These are phyloP conservation scores for Boletus albobrunnescens DNA, from an alignment of 1,284 basidiomycete genomes.

Conservation along the genomic window DNA sequence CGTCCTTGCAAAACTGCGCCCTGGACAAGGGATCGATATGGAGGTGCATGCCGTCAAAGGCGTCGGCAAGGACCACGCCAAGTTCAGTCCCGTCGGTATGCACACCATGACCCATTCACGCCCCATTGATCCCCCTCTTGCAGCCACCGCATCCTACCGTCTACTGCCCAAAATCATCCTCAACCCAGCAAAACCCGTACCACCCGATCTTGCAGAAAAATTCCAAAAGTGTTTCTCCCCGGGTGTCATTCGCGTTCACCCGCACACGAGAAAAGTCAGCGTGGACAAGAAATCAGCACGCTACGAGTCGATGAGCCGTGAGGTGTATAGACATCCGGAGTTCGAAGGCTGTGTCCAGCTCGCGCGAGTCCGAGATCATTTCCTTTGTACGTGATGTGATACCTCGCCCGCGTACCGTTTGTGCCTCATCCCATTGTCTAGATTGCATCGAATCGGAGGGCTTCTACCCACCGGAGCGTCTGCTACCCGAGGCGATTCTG, in stretches of 20 bases:
- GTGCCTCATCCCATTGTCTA: constrained; percentile 31
- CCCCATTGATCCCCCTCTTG: background rate
- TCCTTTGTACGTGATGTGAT: constrained; percentile 77
- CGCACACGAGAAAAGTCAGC: constrained; percentile 50
- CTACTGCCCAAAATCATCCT: constrained; percentile 87
- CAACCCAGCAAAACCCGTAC: constrained; percentile 56
- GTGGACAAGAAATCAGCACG: constrained; percentile 67
- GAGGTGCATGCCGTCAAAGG: constrained; percentile 94
- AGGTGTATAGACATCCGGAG: constrained; percentile 90
- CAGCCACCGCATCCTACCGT: constrained; percentile 93
- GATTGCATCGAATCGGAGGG: constrained; percentile 91
- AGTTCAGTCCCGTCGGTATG: constrained; percentile 94
- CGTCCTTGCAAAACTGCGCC: constrained; percentile 90
- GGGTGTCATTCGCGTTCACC: constrained; percentile 80
- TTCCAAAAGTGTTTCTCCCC: constrained; percentile 88
- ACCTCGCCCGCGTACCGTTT: background rate
- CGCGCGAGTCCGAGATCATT: constrained; percentile 86
- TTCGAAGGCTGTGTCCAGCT: constrained; percentile 85
- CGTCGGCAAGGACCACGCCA: constrained; percentile 95
- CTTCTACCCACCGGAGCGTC: constrained; percentile 78
- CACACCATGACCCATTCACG: constrained; percentile 11
- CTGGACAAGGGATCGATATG: constrained; percentile 81
- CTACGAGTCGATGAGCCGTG: constrained; percentile 88
- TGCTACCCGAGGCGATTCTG: constrained; percentile 80
- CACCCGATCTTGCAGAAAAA: constrained; percentile 62